A percentile compares a stretch with the other conserved stretches of the same genome.
phyloP scores from a whole-genome alignment of 164 flowering plant species.

The Cinnamomum chago region DNA sequence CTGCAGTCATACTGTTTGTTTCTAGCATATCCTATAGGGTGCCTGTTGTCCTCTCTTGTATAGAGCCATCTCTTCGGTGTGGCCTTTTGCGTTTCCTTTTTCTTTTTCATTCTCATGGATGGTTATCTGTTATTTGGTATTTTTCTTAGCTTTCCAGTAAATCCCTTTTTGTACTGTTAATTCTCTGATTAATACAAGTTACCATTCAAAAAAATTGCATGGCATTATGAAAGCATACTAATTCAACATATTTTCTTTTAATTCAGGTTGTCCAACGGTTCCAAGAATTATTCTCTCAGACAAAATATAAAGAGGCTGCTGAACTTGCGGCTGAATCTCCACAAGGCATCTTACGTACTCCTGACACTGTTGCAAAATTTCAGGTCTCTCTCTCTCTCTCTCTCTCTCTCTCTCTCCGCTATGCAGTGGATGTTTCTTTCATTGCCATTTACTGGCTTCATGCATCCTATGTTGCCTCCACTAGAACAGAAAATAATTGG shows the following conservation, averaged over 20 bases:
- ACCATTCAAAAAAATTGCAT: no score
- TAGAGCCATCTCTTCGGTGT: no score
- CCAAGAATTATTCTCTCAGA: constrained; percentile 96
- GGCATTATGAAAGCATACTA: not conserved
- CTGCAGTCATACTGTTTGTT: no score
- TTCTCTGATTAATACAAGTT: no score
- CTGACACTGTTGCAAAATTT: constrained; percentile 98
- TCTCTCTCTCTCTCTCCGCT: not conserved
- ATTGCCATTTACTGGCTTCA: not conserved
- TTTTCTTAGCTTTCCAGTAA: no score
- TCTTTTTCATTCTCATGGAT: no score
- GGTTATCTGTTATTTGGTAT: no score
- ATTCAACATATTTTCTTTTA: not conserved
- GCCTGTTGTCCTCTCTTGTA: no score
- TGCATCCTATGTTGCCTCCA: not conserved
- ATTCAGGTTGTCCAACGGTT: constrained; percentile 97
- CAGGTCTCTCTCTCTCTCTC: constrained; percentile 42
- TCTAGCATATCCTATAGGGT: no score
- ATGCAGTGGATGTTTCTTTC: not conserved
- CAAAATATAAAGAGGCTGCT: constrained; percentile 98
- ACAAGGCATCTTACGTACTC: constrained; percentile 93
- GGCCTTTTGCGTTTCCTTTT: no score
- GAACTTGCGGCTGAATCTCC: constrained; percentile 99
- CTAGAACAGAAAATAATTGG: not conserved
- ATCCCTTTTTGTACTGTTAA: no score